These are phyloP conservation scores for Hymenoscyphus fructigenus DNA, from an alignment of 2,329 filamentous ascomycete species.

Conservation along the genomic window DNA sequence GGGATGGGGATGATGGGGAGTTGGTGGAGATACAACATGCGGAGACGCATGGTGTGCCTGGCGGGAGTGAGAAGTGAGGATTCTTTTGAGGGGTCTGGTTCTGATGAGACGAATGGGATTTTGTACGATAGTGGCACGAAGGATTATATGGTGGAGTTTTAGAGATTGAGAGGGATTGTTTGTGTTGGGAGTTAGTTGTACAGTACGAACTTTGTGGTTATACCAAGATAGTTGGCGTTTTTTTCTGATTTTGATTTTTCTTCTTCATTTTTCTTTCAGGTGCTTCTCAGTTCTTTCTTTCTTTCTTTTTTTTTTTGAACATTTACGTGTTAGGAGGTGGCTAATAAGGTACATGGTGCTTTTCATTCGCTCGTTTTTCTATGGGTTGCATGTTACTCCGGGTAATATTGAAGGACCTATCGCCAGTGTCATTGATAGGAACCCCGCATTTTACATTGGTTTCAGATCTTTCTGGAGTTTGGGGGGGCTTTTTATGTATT, in stretches of 20 bases:
- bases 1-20: slow-evolving; percentile 27
- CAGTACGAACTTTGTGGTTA: neutral
- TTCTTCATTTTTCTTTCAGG: neutral
- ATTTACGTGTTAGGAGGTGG: neutral
- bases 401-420: neutral
- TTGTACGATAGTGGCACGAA: slow-evolving; percentile 6
- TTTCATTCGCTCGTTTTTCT: neutral
- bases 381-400: neutral
- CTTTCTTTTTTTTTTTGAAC: neutral
- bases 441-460: neutral
- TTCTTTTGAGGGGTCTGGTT: neutral
- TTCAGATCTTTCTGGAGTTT: neutral
- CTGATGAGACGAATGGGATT: neutral
- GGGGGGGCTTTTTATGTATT: neutral
- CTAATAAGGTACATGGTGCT: neutral
- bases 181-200: neutral
- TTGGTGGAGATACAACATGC: slow-evolving; percentile 32
- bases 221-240: neutral
- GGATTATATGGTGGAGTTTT: neutral
- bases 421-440: neutral
- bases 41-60: neutral
- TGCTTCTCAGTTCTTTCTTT: neutral
- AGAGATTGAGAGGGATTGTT: neutral
- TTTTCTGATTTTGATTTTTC: neutral
- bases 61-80: neutral